Base-by-base conservation (phyloP, 108 stramenopile species). In the Discostella pseudostelligera region DNA sequence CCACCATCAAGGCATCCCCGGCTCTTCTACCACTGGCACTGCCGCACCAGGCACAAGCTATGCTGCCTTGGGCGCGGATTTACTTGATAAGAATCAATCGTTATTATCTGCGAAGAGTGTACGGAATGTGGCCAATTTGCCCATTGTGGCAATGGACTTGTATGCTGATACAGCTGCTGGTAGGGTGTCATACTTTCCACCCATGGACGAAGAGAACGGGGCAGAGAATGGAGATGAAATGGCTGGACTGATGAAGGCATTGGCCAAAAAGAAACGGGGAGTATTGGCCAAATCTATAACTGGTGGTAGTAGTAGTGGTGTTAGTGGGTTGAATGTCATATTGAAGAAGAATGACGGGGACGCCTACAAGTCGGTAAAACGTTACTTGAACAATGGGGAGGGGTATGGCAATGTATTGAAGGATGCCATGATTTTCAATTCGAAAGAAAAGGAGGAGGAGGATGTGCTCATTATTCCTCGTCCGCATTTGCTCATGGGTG, bases 91-190 rank as follows among this genome's bases (percentile, higher is more conserved):
- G 64, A 77, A 76, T 26, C 85, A 81, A 39, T 74, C 75, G 32
- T 67, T 65, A 16, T 48, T 90, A 14, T 82, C 67, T 48, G 57
- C 71, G 4, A 84, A 83, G 62, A 62, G 73, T 59, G 86, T 82
- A 8, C 57, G 74, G 54, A 78, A 74, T 64, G 59, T 83, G 13
- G 62, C 85, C 7, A 57, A 70, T 3, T 61, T 87, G 61, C 89
- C 92, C 1, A 53, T 93, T 36, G 86, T 86, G n/a, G 86, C 83
- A 8, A 56, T 90, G 36, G 92, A 93, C 79, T 61, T 93, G 59
- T 87, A 87, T 69, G 85, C 76, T 0, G 72, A 55, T 46, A 62
- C 76, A 39, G 36, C n/a, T n/a, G 59, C 9, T 32, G 32, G 3
- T 5, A 32, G 32, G 56, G 69, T 12, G 83, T 89, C 86, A 2